phyloP scores from a whole-genome alignment of 441 rosid genomes.

The Arabidopsis hybrid region DNA sequence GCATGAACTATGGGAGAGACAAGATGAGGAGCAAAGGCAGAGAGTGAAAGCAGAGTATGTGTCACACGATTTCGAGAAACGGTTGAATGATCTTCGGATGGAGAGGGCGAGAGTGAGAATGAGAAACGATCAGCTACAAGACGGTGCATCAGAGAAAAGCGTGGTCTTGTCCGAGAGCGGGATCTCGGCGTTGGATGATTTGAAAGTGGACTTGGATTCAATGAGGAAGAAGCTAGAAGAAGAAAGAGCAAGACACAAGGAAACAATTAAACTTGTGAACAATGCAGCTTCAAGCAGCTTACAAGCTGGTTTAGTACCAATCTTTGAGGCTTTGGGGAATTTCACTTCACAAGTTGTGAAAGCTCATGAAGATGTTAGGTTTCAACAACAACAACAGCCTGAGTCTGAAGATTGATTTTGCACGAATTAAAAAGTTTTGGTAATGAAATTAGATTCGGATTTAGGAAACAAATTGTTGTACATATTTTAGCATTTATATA shows the following conservation, averaged over 20 bases:
- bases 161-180: constrained; percentile 73
- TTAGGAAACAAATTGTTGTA: constrained; percentile 35
- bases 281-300: constrained; percentile 84
- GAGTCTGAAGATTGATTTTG: constrained; percentile 35
- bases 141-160: constrained; percentile 54
- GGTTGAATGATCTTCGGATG: constrained; percentile 60
- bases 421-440: constrained; percentile 39
- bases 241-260: constrained; percentile 84
- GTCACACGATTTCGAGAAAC: constrained; percentile 78
- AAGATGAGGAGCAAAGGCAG: constrained; percentile 83
- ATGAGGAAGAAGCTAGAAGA: constrained; percentile 64
- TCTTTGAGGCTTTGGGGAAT: constrained; percentile 81
- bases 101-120: constrained; percentile 51
- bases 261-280: constrained; percentile 69
- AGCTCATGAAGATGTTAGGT: constrained; percentile 84
- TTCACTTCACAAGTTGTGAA: constrained; percentile 82
- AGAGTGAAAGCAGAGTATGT: constrained; percentile 87
- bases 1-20: constrained; percentile 75
- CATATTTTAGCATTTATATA: constrained; percentile 31
- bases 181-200: constrained; percentile 80
- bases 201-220: constrained; percentile 81
- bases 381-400: constrained; percentile 43
- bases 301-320: constrained; percentile 82
- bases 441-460: constrained; percentile 35
- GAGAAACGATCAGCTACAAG: constrained; percentile 46